Base-by-base conservation (phyloP, 2,329 filamentous ascomycete species). In the Exophiala viscosa region DNA sequence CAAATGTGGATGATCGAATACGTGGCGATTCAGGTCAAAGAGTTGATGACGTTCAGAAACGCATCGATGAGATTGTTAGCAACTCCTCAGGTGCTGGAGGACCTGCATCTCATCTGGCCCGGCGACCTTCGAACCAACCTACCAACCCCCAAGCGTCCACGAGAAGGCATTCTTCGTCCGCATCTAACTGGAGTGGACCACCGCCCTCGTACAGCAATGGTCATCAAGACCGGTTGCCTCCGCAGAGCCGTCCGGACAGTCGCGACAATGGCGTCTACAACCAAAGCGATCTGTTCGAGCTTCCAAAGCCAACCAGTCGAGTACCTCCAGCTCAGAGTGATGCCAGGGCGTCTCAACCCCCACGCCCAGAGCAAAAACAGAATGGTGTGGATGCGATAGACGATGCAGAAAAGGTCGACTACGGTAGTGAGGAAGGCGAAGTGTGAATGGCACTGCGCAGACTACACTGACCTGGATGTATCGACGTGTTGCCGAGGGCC, bases 351-450 rank as follows among this genome's bases (percentile, higher is more conserved):
- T 15, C 33, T 15, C 34, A 15, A 20, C 31, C 39, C 14, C 35
- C 18, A 39, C 40, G 3, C n/a, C 40, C 44, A 11, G 36, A 49
- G 31, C 23, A 28, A 3, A 9, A n/a, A 3, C 33, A 33, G 38
- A 52, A 54, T 34, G 56, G 34, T 15, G 15, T 42, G 15, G 55
- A 58, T 17, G 59, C 60, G 20, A 42, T 58, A 28, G 48, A 53
- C 36, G 50, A 59, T 34, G 61, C 48, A 6, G 58, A 60, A 40
- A 63, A 61, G 46, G 69, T 70, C 38, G 69, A 65, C 5, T 69
- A 65, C 23, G 70, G 71, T 3, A 73, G 71, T 47, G 72, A 74
- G 57, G 72, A 73, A 49, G 71, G 72, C 11, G 72, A 74, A 54
- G 61, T 73, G 33, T 73, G 57, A 56, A 47, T 28, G 23, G 23